Evolutionary conservation across 345 rosid genomes (phyloP).

Genomic region (Corchorus olitorius): DNA sequence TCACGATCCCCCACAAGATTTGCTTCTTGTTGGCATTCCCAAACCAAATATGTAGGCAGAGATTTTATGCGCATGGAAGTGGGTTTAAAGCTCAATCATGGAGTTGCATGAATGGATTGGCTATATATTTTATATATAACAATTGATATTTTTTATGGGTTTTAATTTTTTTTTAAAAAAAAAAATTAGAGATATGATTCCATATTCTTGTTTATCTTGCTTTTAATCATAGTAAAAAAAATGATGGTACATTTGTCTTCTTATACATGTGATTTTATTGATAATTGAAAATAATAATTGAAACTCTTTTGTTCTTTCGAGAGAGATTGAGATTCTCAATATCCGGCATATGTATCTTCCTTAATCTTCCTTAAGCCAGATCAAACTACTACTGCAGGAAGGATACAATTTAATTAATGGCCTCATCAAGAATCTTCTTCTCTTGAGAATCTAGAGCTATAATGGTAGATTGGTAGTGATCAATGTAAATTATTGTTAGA

Average conservation of each 20-base stretch:
- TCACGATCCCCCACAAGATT: conserved; percentile 6
- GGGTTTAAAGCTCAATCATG: not conserved
- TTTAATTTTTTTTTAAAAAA: not conserved
- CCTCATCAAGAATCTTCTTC: too few relatives aligned
- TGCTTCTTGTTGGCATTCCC: conserved; percentile 14
- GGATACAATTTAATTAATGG: not conserved
- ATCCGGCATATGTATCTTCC: too few relatives aligned
- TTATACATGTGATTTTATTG: too few relatives aligned
- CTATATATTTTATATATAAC: not conserved
- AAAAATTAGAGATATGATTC: not conserved
- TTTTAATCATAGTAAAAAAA: not conserved
- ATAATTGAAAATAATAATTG: too few relatives aligned
- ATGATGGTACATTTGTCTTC: too few relatives aligned
- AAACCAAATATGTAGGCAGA: not conserved
- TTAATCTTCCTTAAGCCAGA: not conserved
- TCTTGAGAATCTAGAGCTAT: too few relatives aligned
- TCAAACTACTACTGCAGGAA: not conserved
- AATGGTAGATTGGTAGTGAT: too few relatives aligned
- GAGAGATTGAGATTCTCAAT: too few relatives aligned
- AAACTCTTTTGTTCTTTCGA: too few relatives aligned
- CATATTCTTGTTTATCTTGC: not conserved
- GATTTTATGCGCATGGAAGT: conserved; percentile 7
- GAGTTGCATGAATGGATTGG: conserved; percentile 2
- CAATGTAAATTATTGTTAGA: too few relatives aligned
- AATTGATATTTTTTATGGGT: not conserved